Conservation (phyloP, 768 basidiomycete genomes). For the Lactifluus pinguis region DNA sequence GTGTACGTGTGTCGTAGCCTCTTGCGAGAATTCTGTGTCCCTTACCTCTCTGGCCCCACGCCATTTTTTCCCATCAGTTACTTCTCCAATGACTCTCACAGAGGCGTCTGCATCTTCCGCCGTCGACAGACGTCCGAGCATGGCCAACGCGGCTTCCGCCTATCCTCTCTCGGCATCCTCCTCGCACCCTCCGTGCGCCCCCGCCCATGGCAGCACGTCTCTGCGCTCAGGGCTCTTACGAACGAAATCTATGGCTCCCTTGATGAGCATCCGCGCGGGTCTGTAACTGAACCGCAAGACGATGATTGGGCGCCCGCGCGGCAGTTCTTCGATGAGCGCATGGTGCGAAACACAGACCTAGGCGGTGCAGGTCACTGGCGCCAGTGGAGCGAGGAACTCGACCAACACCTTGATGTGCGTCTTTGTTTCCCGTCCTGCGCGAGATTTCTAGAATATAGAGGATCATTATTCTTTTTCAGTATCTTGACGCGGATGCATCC, state of each 20-base stretch:
- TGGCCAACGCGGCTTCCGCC: constrained; percentile 71
- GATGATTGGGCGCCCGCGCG: constrained; percentile 58
- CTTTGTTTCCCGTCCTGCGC: neutral
- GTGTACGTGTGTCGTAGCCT: constrained; percentile 41
- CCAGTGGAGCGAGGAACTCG: constrained; percentile 62
- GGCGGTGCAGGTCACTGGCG: constrained; percentile 53
- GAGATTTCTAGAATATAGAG: neutral
- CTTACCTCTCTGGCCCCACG: neutral
- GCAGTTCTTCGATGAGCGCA: constrained; percentile 57
- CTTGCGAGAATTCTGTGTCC: neutral
- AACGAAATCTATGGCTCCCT: constrained; percentile 43
- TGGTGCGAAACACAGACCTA: constrained; percentile 40
- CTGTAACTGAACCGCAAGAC: constrained; percentile 33
- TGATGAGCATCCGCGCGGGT: neutral
- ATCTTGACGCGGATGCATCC: neutral
- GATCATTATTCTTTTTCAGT: neutral
- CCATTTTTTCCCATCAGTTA: constrained; percentile 36
- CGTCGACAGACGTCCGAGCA: constrained; percentile 57
- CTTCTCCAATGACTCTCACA: constrained; percentile 59
- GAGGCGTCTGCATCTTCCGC: constrained; percentile 68
- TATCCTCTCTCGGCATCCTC: constrained; percentile 69
- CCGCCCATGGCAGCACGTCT: constrained; percentile 68
- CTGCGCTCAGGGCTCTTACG: constrained; percentile 52
- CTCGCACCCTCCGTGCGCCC: constrained; percentile 55
- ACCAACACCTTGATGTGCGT: neutral